Conservation (phyloP, 768 basidiomycete species). For the Lentinula aciculospora region DNA sequence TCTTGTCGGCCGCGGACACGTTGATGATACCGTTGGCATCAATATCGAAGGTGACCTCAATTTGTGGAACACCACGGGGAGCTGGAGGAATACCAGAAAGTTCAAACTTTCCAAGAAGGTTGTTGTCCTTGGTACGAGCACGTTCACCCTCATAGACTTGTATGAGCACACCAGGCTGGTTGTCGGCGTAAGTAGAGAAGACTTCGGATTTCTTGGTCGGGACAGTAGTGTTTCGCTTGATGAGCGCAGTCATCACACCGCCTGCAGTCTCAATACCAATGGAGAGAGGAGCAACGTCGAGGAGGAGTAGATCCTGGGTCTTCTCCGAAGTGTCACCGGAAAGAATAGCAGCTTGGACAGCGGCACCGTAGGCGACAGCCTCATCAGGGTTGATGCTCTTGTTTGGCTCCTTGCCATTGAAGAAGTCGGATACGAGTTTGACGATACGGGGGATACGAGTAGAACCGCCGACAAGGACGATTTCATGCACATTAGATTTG, state of each 20-base stretch:
- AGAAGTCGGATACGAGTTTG: slow-evolving; percentile 61
- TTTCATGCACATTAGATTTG: slow-evolving; percentile 29
- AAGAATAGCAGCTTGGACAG: slow-evolving; percentile 63
- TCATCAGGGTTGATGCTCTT: slow-evolving; percentile 70
- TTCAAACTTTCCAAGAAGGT: slow-evolving; percentile 86
- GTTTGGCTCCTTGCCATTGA: slow-evolving; percentile 60
- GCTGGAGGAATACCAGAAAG: slow-evolving; percentile 87
- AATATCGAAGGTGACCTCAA: slow-evolving; percentile 89
- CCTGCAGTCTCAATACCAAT: slow-evolving; percentile 63
- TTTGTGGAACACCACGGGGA: slow-evolving; percentile 84
- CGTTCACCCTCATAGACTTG: slow-evolving; percentile 91
- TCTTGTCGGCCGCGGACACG: slow-evolving; percentile 79
- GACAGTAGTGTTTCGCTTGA: slow-evolving; percentile 43
- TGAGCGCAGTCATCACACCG: slow-evolving; percentile 50
- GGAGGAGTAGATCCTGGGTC: slow-evolving; percentile 44
- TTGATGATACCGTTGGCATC: slow-evolving; percentile 84
- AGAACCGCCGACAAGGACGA: slow-evolving; percentile 58
- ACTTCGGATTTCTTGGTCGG: slow-evolving; percentile 48
- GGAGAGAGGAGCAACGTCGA: slow-evolving; percentile 53
- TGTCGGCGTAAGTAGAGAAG: slow-evolving; percentile 89
- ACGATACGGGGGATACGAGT: slow-evolving; percentile 70
- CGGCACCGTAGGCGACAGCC: slow-evolving; percentile 70
- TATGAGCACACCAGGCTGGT: slow-evolving; percentile 85
- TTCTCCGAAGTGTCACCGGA: slow-evolving; percentile 52
- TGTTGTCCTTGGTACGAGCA: slow-evolving; percentile 85